These are phyloP conservation scores for Takakia lepidozioides DNA, from an alignment of 225 moss, liverwort and hornwort species.

Conservation along the genomic window DNA sequence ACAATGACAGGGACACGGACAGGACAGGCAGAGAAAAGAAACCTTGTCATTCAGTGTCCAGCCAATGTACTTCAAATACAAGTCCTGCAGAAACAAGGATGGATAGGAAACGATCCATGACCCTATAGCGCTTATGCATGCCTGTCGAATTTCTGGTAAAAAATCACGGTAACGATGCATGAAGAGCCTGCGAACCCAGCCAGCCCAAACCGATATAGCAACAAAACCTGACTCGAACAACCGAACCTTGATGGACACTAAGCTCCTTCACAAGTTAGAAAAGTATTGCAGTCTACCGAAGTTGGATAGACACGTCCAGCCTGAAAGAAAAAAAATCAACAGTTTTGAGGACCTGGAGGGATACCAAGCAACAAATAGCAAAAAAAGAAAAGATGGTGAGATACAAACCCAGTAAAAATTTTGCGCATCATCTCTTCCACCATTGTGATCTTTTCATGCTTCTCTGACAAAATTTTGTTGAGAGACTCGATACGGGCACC, in stretches of 20 bases:
- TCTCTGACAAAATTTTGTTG: slow-evolving; percentile 75
- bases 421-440: slow-evolving; percentile 99
- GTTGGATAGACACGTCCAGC: no score
- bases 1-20: no score
- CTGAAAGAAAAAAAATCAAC: no score
- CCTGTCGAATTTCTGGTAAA: slow-evolving; percentile 91
- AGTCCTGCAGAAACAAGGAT: slow-evolving; percentile 92
- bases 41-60: slow-evolving; percentile 99
- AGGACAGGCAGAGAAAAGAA: not conserved
- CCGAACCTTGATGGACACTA: no score
- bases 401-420: slow-evolving; percentile 81
- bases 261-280: no score
- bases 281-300: no score
- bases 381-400: slow-evolving; percentile 1
- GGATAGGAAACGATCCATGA: slow-evolving; percentile 95
- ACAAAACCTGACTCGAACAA: no score
- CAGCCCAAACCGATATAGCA: no score
- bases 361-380: no score
- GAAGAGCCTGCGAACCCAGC: slow-evolving; percentile 68
- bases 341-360: no score
- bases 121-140: slow-evolving; percentile 89
- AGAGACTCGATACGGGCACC: slow-evolving; percentile 88
- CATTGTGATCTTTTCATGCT: slow-evolving; percentile 91
- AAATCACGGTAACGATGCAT: slow-evolving; percentile 98
- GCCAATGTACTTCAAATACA: slow-evolving; percentile 94